A percentile compares a stretch with the other conserved stretches of the same genome.
Conservation (phyloP, 2,329 filamentous ascomycete species). For the Fusarium buxicola region DNA sequence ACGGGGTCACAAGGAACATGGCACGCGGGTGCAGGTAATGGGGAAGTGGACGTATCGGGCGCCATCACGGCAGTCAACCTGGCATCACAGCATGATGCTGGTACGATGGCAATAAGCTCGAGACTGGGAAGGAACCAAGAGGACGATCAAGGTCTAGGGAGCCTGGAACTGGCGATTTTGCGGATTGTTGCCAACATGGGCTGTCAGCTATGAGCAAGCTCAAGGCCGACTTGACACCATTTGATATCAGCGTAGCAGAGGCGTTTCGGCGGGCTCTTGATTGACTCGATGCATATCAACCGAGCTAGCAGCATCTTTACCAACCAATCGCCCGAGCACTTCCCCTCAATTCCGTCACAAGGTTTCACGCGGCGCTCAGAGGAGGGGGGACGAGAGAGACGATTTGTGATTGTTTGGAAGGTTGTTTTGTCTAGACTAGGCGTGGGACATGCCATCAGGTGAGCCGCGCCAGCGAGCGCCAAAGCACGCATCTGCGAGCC, state of each 20-base stretch:
- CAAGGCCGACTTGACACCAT: constrained; percentile 27
- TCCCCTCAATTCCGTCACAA: constrained; percentile 45
- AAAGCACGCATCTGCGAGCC: constrained; percentile 41
- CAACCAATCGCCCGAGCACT: constrained; percentile 33
- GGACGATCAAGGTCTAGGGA: constrained; percentile 10
- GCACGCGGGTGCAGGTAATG: constrained; percentile 33
- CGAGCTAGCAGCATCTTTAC: constrained; percentile 15
- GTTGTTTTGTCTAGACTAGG: constrained; percentile 1
- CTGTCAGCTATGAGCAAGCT: constrained; percentile 16
- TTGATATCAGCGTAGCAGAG: constrained; percentile 27
- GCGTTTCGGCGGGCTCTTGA: constrained; percentile 19
- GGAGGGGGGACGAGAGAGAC: constrained; percentile 1
- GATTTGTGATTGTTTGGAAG: constrained; percentile 21
- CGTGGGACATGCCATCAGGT: constrained; percentile 41
- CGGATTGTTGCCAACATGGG: constrained; percentile 15
- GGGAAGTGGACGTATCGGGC: constrained; percentile 27
- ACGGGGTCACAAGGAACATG: constrained; percentile 37
- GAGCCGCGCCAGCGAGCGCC: constrained; percentile 40
- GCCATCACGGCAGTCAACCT: constrained; percentile 35
- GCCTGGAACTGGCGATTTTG: constrained; percentile 11
- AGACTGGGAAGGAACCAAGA: neutral
- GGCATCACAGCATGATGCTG: constrained; percentile 38
- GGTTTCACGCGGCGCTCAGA: constrained; percentile 39
- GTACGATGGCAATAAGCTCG: constrained; percentile 36
- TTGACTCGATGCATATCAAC: constrained; percentile 25